Conservation (phyloP, 1,284 basidiomycete genomes). For the Uromyces viciae-fabae region DNA sequence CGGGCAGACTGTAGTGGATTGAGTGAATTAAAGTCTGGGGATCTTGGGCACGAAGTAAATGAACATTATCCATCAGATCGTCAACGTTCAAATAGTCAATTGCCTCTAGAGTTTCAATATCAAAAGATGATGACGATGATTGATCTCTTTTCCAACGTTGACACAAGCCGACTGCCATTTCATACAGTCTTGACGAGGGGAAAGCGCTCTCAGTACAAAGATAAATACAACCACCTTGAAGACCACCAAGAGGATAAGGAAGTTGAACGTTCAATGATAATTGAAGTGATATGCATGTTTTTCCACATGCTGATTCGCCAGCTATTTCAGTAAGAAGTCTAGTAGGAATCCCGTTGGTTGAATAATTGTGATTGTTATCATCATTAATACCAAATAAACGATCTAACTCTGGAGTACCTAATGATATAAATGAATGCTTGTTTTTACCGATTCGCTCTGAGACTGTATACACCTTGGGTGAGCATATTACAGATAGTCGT, state of each 20-base stretch:
- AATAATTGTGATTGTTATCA: constrained; percentile 58
- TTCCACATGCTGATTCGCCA: constrained; percentile 88
- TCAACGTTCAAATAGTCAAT: constrained; percentile 45
- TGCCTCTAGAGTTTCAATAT: not conserved
- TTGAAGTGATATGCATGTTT: constrained; percentile 78
- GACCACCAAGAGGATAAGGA: constrained; percentile 60
- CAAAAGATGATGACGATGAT: not conserved
- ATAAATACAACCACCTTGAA: constrained; percentile 66
- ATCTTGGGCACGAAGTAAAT: constrained; percentile 63
- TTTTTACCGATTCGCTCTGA: constrained; percentile 40
- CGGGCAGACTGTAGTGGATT: constrained; percentile 65
- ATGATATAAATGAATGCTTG: constrained; percentile 49
- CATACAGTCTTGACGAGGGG: constrained; percentile 64
- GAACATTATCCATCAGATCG: constrained; percentile 63
- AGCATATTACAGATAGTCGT: constrained; percentile 13
- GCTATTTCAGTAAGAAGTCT: constrained; percentile 77
- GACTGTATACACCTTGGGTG: constrained; percentile 6
- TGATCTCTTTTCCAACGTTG: not conserved
- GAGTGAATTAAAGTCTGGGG: constrained; percentile 66
- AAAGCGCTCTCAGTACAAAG: constrained; percentile 70
- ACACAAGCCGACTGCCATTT: constrained; percentile 60
- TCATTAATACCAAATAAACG: constrained; percentile 57
- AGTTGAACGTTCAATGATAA: constrained; percentile 72
- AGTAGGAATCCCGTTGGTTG: constrained; percentile 70
- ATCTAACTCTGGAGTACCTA: constrained; percentile 46